These are phyloP conservation scores for Wickerhamomyces sp. DNA, from an alignment of 1,139 yeast genomes.

Conservation along the genomic window DNA sequence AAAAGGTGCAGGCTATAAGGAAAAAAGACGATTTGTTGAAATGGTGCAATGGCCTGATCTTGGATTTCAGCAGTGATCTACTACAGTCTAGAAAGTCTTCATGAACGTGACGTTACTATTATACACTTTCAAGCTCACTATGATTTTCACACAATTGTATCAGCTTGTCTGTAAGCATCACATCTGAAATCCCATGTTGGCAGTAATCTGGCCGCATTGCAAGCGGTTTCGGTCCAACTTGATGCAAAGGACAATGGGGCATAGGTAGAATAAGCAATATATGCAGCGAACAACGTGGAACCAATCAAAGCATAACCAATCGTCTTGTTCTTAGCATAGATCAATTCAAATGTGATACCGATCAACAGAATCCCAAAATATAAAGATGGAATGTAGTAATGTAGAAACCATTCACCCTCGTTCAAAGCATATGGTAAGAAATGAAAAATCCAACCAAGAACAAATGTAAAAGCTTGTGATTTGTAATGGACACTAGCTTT, in stretches of 20 bases:
- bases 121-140: too few species aligned
- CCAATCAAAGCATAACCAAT: slow-evolving; percentile 29
- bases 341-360: slow-evolving; percentile 45
- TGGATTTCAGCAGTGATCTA: slow-evolving; percentile 17
- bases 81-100: slow-evolving; percentile 16
- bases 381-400: slow-evolving; percentile 56
- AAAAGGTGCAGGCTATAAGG: slow-evolving; percentile 51
- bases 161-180: slow-evolving; percentile 27
- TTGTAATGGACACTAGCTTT: slow-evolving; percentile 10
- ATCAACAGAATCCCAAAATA: slow-evolving; percentile 53
- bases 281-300: slow-evolving; percentile 26
- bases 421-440: slow-evolving; percentile 47
- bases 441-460: slow-evolving; percentile 55
- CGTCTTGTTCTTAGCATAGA: slow-evolving; percentile 27
- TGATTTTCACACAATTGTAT: too few species aligned
- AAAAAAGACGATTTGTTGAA: slow-evolving; percentile 62
- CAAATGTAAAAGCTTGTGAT: slow-evolving; percentile 36
- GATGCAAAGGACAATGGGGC: slow-evolving; percentile 45
- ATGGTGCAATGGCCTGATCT: slow-evolving; percentile 65
- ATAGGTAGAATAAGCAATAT: slow-evolving; percentile 35
- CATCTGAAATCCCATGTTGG: slow-evolving; percentile 47
- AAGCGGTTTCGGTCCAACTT: slow-evolving; percentile 44
- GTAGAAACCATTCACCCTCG: slow-evolving; percentile 50
- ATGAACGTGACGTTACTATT: not conserved
- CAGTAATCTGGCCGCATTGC: slow-evolving; percentile 34